Evolutionary conservation across 1,139 yeast genomes (phyloP), one percentile per base, ranked within the genome.

Genomic region (Debaryomyces sp.): DNA sequence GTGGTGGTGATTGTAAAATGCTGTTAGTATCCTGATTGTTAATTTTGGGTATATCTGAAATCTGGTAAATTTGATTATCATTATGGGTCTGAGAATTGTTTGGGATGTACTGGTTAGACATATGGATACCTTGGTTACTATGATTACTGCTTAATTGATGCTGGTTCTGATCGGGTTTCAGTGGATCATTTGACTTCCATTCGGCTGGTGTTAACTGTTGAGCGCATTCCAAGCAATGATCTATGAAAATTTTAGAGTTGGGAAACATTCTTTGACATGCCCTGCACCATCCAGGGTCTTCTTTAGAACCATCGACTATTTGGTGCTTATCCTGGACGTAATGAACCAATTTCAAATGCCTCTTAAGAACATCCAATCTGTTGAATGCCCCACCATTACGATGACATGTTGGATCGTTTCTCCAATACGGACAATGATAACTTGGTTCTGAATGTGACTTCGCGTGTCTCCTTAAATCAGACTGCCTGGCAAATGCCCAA

Each of bases 391-490:
- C 91, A 10, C 87, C 88, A 53, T 85, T 85, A 45, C 86, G 74
- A 61, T 85, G 92, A 61, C 91, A 86, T 2, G 87, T 80, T 2
- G 85, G 82, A 53, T 84, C 87, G 41, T 75, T 70, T 46, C 74
- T 73, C 86, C 87, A 85, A 63, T 77, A 87, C 1, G 94, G 92
- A 61, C 94, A 87, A 54, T 80, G 83, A 59, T 82, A 83, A 53
- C 75, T 77, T 1, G 91, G 91, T 40, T 77, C 76, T 30, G 77
- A 73, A 59, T 87, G 92, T 1, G 87, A 82, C 55, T 84, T 78
- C 35, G 78, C 55, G 60, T 87, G 92, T 48, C 91, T 75, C 39
- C 86, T 73, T 54, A 84, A 77, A 60, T 87, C 92, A 43, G 87
- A 80, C 50, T 78, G 82, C 44, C 92, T 68, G 7, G 81, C 77